A percentile compares a stretch with the other conserved stretches of the same genome.
Conservation (phyloP, 2,329 filamentous ascomycete genomes). For the Ophiostoma montium region DNA sequence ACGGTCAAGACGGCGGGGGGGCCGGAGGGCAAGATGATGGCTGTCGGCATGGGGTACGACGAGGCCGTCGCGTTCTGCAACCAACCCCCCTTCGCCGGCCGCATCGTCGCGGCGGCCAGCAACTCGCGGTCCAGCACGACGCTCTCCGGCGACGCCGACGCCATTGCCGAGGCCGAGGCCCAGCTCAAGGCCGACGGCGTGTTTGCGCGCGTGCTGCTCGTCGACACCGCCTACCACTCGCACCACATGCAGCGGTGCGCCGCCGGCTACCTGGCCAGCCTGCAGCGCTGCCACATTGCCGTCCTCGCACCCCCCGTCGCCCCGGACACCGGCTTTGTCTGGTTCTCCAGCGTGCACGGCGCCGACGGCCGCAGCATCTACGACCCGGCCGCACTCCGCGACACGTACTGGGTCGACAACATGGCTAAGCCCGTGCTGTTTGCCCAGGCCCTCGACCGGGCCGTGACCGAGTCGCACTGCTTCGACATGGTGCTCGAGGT, state of each 20-base stretch:
- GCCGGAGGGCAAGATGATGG: conserved; percentile 26
- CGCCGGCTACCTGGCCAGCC: conserved; percentile 19
- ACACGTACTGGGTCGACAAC: conserved; percentile 21
- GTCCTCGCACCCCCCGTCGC: conserved; percentile 5
- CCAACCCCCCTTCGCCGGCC: conserved; percentile 14
- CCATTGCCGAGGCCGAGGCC: conserved; percentile 15
- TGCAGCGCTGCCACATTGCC: conserved; percentile 19
- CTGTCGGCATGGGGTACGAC: conserved; percentile 18
- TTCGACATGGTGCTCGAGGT: conserved; percentile 16
- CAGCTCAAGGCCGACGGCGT: conserved; percentile 15
- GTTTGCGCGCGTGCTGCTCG: conserved; percentile 23
- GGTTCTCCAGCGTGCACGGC: conserved; percentile 28
- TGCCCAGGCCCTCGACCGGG: conserved; percentile 11
- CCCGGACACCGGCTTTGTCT: conserved; percentile 14
- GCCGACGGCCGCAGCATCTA: conserved; percentile 6
- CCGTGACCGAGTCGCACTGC: conserved; percentile 6
- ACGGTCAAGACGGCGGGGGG: conserved; percentile 15
- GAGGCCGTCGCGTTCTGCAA: conserved; percentile 18
- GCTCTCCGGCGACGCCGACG: conserved; percentile 22
- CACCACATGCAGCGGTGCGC: conserved; percentile 29
- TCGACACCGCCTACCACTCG: conserved; percentile 36
- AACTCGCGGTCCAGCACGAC: conserved; percentile 22
- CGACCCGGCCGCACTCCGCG: conserved; percentile 6
- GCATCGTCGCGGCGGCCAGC: conserved; percentile 19
- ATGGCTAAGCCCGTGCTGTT: conserved; percentile 20